A percentile compares a stretch with the other conserved stretches of the same genome.
Conservation (phyloP, 1,284 basidiomycete species). For the Cutaneotrichosporon sp. region DNA sequence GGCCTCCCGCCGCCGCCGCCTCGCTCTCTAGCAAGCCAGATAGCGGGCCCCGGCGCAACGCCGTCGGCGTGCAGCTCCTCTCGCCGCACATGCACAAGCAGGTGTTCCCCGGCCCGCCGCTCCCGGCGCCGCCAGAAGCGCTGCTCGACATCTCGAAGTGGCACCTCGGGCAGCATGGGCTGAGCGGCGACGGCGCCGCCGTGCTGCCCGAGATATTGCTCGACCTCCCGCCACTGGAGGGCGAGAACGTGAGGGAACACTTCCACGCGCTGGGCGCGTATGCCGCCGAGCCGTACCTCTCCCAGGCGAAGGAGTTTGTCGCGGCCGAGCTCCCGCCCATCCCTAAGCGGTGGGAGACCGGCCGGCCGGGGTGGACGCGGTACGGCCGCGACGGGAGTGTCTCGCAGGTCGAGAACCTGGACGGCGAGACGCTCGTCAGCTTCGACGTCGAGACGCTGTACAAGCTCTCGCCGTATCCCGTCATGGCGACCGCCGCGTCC, state of each 20-base stretch:
- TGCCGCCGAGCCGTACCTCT: slow-evolving; percentile 78
- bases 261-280: slow-evolving; percentile 77
- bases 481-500: slow-evolving; percentile 89
- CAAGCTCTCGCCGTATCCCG: slow-evolving; percentile 72
- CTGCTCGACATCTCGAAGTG: slow-evolving; percentile 74
- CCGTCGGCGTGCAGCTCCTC: slow-evolving; percentile 89
- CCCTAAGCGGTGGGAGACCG: slow-evolving; percentile 70
- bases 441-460: slow-evolving; percentile 98
- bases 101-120: slow-evolving; percentile 72
- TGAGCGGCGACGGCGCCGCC: slow-evolving; percentile 78
- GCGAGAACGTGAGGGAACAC: slow-evolving; percentile 80
- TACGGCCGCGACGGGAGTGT: slow-evolving; percentile 58
- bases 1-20: not conserved
- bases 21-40: not conserved
- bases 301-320: slow-evolving; percentile 69
- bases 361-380: slow-evolving; percentile 83
- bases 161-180: slow-evolving; percentile 75
- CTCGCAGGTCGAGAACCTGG: slow-evolving; percentile 46
- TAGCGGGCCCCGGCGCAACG: slow-evolving; percentile 62
- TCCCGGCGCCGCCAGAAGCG: slow-evolving; percentile 64
- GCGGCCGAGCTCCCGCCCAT: slow-evolving; percentile 61
- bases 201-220: slow-evolving; percentile 76
- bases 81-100: slow-evolving; percentile 77
- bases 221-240: slow-evolving; percentile 80
- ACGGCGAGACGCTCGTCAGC: slow-evolving; percentile 70